Evolutionary conservation across 805 yeast genomes (phyloP), one percentile per base, ranked within the genome.

Genomic region (Hanseniaspora mollemarum): DNA sequence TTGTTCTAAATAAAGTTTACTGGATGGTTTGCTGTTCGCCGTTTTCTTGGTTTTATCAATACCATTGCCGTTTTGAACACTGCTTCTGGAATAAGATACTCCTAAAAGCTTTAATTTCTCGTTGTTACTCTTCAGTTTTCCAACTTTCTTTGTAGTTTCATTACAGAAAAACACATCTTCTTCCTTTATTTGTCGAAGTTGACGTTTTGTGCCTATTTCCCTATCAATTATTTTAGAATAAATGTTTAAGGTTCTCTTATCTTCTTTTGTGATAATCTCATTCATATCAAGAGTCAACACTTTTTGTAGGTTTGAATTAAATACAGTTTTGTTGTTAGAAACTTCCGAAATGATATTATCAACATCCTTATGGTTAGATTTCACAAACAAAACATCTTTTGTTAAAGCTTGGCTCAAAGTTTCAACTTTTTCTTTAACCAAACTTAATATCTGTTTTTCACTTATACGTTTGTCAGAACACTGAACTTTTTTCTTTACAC

Each of bases 181-280:
- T n/a, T 39, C 25, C 19, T 46, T 39, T 13, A 46, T 12, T 8
- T 40, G 41, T 2, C 25, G 22, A 10, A 46, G 21, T 9, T 24
- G 16, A 2, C 15, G 22, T 18, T 31, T 16, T 16, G 44, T 33
- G 5, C 22, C 18, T 7, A 40, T 15, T n/a, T 38, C 44, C 5
- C 31, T 21, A 4, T 46, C 51, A 16, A 46, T 39, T 10, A 46
- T 22, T 18, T 46, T 46, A 7, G 44, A 39, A 31, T 39, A 46
- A 5, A 16, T 32, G 6, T 32, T 39, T 1, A 42, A 29, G 7
- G 31, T 46, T 2, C 25, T 31, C 18, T 46, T 24, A 24, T 38
- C 36, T 5, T 38, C 25, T 22, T 38, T 38, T 31, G 31, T 41
- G 16, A 25, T 31, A 19, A 22, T 21, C 4, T 38, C 42, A 22